Evolutionary conservation across 176 grass and related monocot genomes (phyloP).

Genomic region (Echinochloa phyllopogon): DNA sequence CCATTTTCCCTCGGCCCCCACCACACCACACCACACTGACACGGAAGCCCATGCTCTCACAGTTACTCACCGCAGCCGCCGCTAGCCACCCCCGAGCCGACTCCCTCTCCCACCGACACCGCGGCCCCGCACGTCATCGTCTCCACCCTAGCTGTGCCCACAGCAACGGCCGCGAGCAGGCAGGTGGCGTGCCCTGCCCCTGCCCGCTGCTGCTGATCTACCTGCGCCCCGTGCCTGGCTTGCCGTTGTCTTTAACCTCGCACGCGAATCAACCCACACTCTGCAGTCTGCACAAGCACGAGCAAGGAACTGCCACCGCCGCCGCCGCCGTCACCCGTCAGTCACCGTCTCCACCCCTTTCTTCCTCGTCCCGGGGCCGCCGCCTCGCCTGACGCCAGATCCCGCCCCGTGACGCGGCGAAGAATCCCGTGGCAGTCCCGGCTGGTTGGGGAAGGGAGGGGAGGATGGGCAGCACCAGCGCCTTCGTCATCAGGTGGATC

Average conservation of each 20-base stretch:
- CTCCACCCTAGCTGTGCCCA: background rate
- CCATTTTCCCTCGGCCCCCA: background rate
- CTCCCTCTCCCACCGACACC: background rate
- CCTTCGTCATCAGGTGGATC: conserved; percentile 96
- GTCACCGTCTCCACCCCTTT: background rate
- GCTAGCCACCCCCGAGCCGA: background rate
- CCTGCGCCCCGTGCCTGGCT: background rate
- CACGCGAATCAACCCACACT: conserved; percentile 6
- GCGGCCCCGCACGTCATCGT: background rate
- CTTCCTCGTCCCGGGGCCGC: background rate
- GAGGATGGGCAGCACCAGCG: conserved; percentile 75
- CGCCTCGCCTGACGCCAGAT: conserved; percentile 32
- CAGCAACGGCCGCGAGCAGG: background rate
- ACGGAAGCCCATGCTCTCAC: background rate
- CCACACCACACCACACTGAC: background rate
- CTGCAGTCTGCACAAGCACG: background rate
- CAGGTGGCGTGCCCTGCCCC: background rate
- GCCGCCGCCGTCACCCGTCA: background rate
- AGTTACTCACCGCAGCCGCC: no score
- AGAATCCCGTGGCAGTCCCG: background rate
- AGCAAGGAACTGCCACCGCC: background rate
- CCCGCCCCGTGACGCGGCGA: background rate
- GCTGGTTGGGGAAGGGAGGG: background rate
- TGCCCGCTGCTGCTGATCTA: background rate
- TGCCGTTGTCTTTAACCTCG: conserved; percentile 31